Evolutionary conservation across 257 asterid genomes (phyloP), one percentile per base, ranked within the genome.

Genomic region (Solanum gracilifrons): DNA sequence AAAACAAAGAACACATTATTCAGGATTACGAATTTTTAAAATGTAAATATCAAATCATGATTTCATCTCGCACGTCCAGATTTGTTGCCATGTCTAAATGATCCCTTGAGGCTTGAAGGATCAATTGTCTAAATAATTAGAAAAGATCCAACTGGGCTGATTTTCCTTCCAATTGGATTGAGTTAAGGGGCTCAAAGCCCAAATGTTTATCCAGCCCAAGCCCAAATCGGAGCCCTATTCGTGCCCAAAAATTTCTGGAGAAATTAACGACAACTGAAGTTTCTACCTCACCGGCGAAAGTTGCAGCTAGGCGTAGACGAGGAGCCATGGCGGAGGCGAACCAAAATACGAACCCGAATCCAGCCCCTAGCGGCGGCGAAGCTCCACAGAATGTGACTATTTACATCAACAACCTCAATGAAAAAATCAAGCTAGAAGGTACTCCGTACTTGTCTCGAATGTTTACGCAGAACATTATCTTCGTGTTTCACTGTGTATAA

Each of bases 381-480:
- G 7, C 89, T 85, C 25, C 96, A 31, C 90, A 94, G n/a, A 97
- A 96, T 86, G 91, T 90, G 92, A 97, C 99, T 43, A 97, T 97
- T 82, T 97, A 97, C 91, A 96, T 97, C 32, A 97, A 97, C 85
- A 96, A 96, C 72, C 97, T 97, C 92, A 97, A 96, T 90, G 99
- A 97, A 90, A 96, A 96, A 92, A 94, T 94, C 91, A 97, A 96
- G 95, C 98, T 96, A 85, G 99, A 97, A 18, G 99, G 99, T 58
- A 21, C 83, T 66, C 60, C 73, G 9, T 69, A 11, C 73, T 20
- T 41, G 25, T n/a, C 46, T 7, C 75, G 12, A 51, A 18, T 13
- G n/a, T 18, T 18, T 68, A 33, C 15, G 58, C 37, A 21, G 58
- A 15, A 20, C 29, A 21, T 43, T 79, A 13, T 82, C 23, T 35